Percentiles rank a stretch among this genome's conserved stretches.
Evolutionary conservation across 2,329 filamentous ascomycete genomes (phyloP).

Genomic region (Curvularia eragrostidis): DNA sequence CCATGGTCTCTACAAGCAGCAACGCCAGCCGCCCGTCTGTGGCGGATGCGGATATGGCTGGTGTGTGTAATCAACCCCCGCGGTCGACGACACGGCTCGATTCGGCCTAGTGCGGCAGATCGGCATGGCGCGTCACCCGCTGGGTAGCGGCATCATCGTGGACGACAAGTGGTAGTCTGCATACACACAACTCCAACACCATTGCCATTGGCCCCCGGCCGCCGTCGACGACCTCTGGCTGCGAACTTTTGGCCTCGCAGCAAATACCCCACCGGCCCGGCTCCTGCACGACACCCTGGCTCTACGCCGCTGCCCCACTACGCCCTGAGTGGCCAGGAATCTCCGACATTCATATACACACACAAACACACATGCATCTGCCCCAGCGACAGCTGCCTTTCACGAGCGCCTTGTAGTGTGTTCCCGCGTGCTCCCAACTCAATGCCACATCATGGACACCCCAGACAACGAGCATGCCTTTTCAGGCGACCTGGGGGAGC

Average conservation of each 20-base stretch:
- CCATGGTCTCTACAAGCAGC: neutral
- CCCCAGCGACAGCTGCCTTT: constrained; percentile 10
- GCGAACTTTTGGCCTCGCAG: neutral
- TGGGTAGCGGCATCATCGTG: constrained; percentile 19
- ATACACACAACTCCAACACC: neutral
- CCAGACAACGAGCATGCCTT: constrained; percentile 45
- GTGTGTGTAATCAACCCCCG: constrained; percentile 1
- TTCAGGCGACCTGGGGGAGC: constrained; percentile 39
- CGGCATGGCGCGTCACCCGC: constrained; percentile 13
- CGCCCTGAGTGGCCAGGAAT: constrained; percentile 11
- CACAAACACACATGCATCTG: constrained; percentile 16
- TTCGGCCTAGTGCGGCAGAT: constrained; percentile 15
- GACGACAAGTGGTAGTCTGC: neutral
- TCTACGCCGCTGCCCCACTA: constrained; percentile 17
- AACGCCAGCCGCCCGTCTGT: neutral
- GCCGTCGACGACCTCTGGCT: neutral
- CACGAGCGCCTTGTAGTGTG: neutral
- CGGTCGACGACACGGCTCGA: constrained; percentile 7
- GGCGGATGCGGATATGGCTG: constrained; percentile 6
- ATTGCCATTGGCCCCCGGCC: neutral
- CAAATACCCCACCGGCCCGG: neutral
- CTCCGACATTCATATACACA: constrained; percentile 8
- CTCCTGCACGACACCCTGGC: constrained; percentile 4
- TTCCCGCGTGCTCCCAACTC: constrained; percentile 10
- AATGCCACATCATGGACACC: constrained; percentile 47